phyloP scores from a whole-genome alignment of 768 basidiomycete species.

The Leccinum disarticulatum region DNA sequence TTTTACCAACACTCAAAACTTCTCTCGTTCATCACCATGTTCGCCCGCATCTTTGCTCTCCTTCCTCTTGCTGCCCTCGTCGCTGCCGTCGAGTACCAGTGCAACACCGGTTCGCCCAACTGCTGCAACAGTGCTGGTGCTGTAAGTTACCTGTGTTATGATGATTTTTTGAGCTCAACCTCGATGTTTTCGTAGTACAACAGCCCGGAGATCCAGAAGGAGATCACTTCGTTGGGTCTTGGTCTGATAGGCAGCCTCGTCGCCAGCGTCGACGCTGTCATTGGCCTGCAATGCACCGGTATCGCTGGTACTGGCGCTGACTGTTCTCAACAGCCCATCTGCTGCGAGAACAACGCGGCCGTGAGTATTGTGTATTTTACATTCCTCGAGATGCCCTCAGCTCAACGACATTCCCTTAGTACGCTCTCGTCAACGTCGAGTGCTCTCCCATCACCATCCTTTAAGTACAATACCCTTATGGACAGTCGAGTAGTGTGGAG shows the following conservation, averaged over 20 bases:
- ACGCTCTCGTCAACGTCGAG: neutral
- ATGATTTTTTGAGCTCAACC: neutral
- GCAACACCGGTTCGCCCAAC: neutral
- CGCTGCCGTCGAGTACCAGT: neutral
- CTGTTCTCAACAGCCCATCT: neutral
- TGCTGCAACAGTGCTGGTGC: neutral
- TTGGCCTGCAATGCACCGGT: neutral
- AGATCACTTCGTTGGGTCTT: neutral
- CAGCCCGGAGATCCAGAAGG: neutral
- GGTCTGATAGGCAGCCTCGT: neutral
- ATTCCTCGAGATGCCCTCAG: neutral
- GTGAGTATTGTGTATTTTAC: neutral
- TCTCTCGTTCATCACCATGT: neutral
- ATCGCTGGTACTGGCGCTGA: neutral
- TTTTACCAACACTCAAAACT: neutral
- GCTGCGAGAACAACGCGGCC: neutral
- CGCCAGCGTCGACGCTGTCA: fast-evolving
- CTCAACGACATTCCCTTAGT: neutral
- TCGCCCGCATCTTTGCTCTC: neutral
- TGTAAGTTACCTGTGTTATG: neutral
- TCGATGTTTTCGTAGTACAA: neutral
- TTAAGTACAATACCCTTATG: neutral
- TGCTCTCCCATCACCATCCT: neutral
- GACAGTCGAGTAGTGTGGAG: neutral
- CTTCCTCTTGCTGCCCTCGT: neutral